Evolutionary conservation across 2,329 filamentous ascomycete species (phyloP).

Genomic region (Cladosporium sp.): DNA sequence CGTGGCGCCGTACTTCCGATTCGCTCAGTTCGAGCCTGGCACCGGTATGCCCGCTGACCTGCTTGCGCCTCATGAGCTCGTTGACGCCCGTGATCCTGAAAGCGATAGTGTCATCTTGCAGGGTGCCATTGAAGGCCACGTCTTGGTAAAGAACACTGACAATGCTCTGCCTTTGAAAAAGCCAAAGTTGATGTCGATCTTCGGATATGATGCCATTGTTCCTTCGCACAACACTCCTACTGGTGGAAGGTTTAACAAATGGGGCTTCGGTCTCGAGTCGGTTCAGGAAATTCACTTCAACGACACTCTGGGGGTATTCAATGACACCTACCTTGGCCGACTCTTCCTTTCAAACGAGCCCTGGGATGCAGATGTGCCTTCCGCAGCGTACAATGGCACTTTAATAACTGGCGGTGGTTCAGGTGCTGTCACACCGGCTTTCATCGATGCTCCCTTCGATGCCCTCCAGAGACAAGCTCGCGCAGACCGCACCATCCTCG

Average conservation of each 20-base stretch:
- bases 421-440: constrained; percentile 23
- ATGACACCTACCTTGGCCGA: constrained; percentile 6
- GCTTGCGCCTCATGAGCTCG: constrained; percentile 41
- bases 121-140: constrained; percentile 50
- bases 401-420: constrained; percentile 32
- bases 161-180: constrained; percentile 49
- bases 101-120: constrained; percentile 47
- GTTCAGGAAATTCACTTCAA: neutral
- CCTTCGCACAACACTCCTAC: constrained; percentile 4
- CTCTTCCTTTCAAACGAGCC: constrained; percentile 8
- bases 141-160: constrained; percentile 57
- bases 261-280: constrained; percentile 6
- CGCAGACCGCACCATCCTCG: constrained; percentile 19
- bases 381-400: constrained; percentile 35
- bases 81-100: constrained; percentile 50
- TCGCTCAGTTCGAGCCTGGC: constrained; percentile 21
- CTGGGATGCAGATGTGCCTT: constrained; percentile 1
- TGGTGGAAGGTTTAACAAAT: constrained; percentile 1
- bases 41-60: constrained; percentile 13
- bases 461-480: constrained; percentile 21
- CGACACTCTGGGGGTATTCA: constrained; percentile 7
- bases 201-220: constrained; percentile 26
- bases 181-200: constrained; percentile 48
- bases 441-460: constrained; percentile 22
- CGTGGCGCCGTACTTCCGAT: constrained; percentile 23